Percentiles rank a stretch among this genome's conserved stretches.
Conservation (phyloP, 2,329 filamentous ascomycete species). For the Cladorrhinum sp. region DNA sequence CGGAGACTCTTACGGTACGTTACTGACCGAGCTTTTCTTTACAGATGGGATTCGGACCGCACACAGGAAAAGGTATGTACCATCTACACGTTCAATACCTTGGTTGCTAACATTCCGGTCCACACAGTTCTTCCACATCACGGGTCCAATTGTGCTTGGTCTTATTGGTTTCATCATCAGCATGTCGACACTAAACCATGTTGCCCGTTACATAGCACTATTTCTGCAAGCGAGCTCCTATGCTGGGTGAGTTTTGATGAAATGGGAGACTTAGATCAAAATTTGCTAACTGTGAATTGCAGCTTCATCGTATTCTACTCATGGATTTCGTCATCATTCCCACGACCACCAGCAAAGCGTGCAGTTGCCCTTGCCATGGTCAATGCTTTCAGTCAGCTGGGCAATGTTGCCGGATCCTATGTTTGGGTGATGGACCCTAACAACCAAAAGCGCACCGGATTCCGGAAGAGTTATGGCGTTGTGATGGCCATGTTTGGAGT, state of each 20-base stretch:
- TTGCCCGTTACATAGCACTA: slow-evolving; percentile 58
- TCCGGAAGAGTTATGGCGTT: slow-evolving; percentile 62
- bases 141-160: slow-evolving; percentile 51
- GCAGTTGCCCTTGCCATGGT: slow-evolving; percentile 60
- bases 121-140: slow-evolving; percentile 57
- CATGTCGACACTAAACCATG: slow-evolving; percentile 55
- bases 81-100: neutral
- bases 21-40: too few relatives aligned
- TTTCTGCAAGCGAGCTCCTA: slow-evolving; percentile 59
- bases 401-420: slow-evolving; percentile 60
- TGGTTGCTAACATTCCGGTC: neutral
- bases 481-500: slow-evolving; percentile 63
- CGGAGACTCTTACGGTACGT: too few relatives aligned
- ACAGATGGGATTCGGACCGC: slow-evolving; percentile 55
- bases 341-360: slow-evolving; percentile 58
- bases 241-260: slow-evolving; percentile 45
- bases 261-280: too few relatives aligned
- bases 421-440: slow-evolving; percentile 51
- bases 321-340: slow-evolving; percentile 57
- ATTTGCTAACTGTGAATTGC: slow-evolving; percentile 33
- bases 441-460: slow-evolving; percentile 51
- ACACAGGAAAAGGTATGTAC: slow-evolving; percentile 49
- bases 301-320: slow-evolving; percentile 56
- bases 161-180: slow-evolving; percentile 57
- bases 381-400: slow-evolving; percentile 57